Base-by-base conservation (phyloP, 139 green algal genomes). In the Closterium sp. region DNA sequence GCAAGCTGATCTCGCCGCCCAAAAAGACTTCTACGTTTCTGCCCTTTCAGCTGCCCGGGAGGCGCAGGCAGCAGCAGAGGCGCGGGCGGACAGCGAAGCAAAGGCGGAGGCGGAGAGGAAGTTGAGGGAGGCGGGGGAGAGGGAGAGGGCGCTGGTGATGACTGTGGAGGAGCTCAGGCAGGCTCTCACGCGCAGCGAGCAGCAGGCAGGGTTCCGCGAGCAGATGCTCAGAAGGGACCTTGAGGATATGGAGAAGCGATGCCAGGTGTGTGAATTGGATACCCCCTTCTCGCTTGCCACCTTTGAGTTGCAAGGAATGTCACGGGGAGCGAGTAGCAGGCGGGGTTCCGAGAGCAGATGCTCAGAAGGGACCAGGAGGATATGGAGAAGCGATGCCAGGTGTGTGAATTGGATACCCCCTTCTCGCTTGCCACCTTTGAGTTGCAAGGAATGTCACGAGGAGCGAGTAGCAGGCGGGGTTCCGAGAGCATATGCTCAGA, bases 1-100 rank as follows among this genome's bases (percentile, higher is more conserved):
- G 2, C 92, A 95, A 89, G 96, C 96, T 31, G 95, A 97, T 45
- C 86, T 96, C 89, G 73, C 95, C 19, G 95, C 96, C 70, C 94
- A 97, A 92, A 96, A 94, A 86, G 92, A 94, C 27, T 92, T 84
- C 89, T 94, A 92, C 89, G 34, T 38, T 17, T 27, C 42, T n/a
- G 91, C 91, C n/a, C 86, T 94, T 19, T 38, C 90, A 4, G 29
- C 91, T n/a, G 90, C 90, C 11, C 84, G 62, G 32, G 90, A 91
- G 45, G 92, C 90, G 31, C 31, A 88, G 86, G 91, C 92, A 29
- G 88, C 86, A 28, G 92, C 90, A 24, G 92, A 94, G 70, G 89
- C 90, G 13, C 42, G 31, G 24, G 92, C 94, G 27, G 92, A 95
- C 62, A 88, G 28, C 19, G 89, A 88, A 2, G 31, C 45, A 29